Percentiles rank a stretch among this genome's conserved stretches.
Evolutionary conservation across 495 filamentous ascomycete genomes (phyloP).

Genomic region (Immersiella caudata): DNA sequence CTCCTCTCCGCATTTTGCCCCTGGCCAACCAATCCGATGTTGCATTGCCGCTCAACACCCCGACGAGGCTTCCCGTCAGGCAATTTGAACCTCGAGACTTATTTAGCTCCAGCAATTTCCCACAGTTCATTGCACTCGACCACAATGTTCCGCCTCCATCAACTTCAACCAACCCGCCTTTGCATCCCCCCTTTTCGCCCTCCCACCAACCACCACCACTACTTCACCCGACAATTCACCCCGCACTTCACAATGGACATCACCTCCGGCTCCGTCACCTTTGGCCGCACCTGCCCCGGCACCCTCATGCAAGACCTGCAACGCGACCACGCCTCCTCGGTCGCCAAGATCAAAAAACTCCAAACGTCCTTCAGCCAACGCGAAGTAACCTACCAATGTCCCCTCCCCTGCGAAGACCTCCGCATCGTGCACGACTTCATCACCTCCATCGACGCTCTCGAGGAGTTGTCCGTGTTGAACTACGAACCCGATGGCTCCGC

Average conservation of each 20-base stretch:
- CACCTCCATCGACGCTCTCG: slow-evolving; percentile 10
- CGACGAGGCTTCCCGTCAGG: too few relatives aligned
- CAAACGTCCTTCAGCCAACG: slow-evolving; percentile 6
- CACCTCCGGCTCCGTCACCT: slow-evolving; percentile 12
- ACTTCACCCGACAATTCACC: too few relatives aligned
- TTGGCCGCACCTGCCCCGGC: slow-evolving; percentile 23
- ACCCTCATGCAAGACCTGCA: slow-evolving; percentile 19
- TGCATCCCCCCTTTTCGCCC: too few relatives aligned
- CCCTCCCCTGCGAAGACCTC: slow-evolving; percentile 7
- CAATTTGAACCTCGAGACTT: too few relatives aligned
- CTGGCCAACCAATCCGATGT: too few relatives aligned
- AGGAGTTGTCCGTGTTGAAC: slow-evolving; percentile 20
- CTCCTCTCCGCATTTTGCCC: too few relatives aligned
- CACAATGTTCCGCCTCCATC: too few relatives aligned
- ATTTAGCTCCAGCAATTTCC: too few relatives aligned
- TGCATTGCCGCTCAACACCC: too few relatives aligned
- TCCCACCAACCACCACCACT: too few relatives aligned
- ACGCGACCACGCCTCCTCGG: background rate
- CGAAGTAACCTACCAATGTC: slow-evolving; percentile 6
- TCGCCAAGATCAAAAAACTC: slow-evolving; percentile 20
- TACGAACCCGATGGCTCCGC: slow-evolving; percentile 16
- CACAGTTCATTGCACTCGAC: too few relatives aligned
- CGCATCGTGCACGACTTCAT: slow-evolving; percentile 20
- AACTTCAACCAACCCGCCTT: too few relatives aligned
- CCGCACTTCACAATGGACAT: background rate